These are phyloP conservation scores for Physcia stellaris DNA, from an alignment of 495 filamentous ascomycete genomes.

Conservation along the genomic window DNA sequence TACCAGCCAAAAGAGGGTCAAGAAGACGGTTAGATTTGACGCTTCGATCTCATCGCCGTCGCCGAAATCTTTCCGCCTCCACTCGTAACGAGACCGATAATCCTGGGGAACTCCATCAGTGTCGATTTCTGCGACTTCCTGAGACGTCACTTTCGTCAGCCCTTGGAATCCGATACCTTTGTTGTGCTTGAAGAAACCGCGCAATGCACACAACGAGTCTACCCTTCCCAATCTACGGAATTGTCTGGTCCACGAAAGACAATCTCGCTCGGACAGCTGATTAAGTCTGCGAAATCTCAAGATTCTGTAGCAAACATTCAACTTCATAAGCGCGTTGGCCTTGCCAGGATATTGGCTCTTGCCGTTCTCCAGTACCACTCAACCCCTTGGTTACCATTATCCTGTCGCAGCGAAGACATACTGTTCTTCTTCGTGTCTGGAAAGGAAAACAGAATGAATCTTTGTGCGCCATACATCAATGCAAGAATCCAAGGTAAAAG, in stretches of 20 bases:
- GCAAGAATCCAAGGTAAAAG: too few species aligned
- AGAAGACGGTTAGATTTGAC: too few species aligned
- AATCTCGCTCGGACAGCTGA: slow-evolving; percentile 11
- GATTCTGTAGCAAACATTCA: neutral
- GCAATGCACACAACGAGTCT: slow-evolving; percentile 14
- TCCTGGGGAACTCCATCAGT: too few species aligned
- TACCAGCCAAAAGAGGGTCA: too few species aligned
- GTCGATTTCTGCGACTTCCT: too few species aligned
- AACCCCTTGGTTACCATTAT: slow-evolving; percentile 21
- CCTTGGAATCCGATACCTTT: too few species aligned
- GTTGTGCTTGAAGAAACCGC: slow-evolving; percentile 10
- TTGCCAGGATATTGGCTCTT: slow-evolving; percentile 21
- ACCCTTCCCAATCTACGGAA: slow-evolving; percentile 7
- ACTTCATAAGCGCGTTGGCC: slow-evolving; percentile 16
- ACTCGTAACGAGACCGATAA: too few species aligned
- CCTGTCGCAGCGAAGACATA: slow-evolving; percentile 23
- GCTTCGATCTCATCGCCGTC: too few species aligned
- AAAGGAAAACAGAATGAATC: too few species aligned
- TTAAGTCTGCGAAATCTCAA: slow-evolving; percentile 3
- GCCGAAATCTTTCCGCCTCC: too few species aligned
- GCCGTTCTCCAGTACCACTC: slow-evolving; percentile 26
- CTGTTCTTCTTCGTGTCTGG: slow-evolving; percentile 16
- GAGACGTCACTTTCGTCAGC: too few species aligned
- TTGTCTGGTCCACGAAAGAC: neutral
- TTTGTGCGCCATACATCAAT: too few species aligned